Conservation (phyloP, 1,284 basidiomycete genomes). For the Irpex rosettiformis region DNA sequence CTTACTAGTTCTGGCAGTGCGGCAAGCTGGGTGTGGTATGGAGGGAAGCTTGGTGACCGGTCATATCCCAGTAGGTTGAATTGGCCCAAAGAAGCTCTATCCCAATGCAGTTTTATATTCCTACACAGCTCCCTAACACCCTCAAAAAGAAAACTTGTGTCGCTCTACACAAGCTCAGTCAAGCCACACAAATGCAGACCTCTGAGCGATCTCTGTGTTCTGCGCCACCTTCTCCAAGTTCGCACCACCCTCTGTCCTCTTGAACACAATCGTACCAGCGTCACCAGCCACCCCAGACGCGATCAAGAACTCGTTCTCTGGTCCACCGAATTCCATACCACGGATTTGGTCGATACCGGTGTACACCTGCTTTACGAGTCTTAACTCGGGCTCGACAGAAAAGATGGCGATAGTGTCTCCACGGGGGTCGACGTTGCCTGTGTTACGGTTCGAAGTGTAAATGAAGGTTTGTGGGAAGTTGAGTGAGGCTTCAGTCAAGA, state of each 20-base stretch:
- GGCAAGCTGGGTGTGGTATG: no score
- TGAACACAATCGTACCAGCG: conserved; percentile 53
- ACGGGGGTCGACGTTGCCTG: conserved; percentile 29
- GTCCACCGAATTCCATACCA: conserved; percentile 58
- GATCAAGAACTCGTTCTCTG: conserved; percentile 51
- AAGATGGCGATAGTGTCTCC: conserved; percentile 38
- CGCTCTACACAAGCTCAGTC: not conserved
- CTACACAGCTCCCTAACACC: no score
- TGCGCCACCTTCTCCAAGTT: conserved; percentile 48
- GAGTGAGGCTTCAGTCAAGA: conserved; percentile 27
- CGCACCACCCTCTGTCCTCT: conserved; percentile 49
- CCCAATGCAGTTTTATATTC: not conserved
- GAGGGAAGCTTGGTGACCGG: no score
- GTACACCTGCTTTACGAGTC: conserved; percentile 49
- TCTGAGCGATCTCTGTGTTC: conserved; percentile 48
- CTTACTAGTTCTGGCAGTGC: no score
- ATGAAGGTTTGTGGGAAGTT: conserved; percentile 32
- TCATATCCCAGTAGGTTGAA: no score
- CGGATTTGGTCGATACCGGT: conserved; percentile 64
- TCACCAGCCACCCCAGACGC: conserved; percentile 49
- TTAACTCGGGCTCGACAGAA: conserved; percentile 23
- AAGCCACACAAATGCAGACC: conserved; percentile 49
- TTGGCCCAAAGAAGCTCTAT: no score
- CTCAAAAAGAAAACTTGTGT: not conserved
- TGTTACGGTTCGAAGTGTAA: conserved; percentile 40